Percentiles rank a stretch among this genome's conserved stretches.
phyloP scores from a whole-genome alignment of 2,329 filamentous ascomycete genomes.

The Hypoxylon sp. region DNA sequence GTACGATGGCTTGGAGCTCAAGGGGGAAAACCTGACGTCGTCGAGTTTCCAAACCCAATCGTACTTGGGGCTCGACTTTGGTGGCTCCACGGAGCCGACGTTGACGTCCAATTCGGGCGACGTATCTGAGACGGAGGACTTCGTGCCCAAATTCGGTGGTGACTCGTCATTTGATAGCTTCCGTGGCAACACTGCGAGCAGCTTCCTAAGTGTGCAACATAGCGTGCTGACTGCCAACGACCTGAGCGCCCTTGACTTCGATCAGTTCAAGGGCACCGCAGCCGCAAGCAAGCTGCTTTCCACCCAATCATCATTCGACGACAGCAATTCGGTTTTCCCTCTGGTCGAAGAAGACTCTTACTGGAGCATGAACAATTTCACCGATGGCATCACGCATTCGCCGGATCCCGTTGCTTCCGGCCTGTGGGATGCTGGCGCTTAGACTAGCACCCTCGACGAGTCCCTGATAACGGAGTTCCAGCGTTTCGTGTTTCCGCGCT shows the following conservation, averaged over 20 bases:
- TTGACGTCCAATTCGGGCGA: slow-evolving; percentile 73
- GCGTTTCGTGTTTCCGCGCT: slow-evolving; percentile 42
- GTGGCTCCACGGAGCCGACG: slow-evolving; percentile 62
- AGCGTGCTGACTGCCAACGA: slow-evolving; percentile 59
- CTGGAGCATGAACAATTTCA: slow-evolving; percentile 56
- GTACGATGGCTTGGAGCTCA: slow-evolving; percentile 63
- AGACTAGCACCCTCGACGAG: slow-evolving; percentile 7
- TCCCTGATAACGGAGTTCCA: slow-evolving; percentile 61
- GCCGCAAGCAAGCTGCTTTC: slow-evolving; percentile 60
- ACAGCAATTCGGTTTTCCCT: slow-evolving; percentile 57
- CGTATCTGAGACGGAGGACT: slow-evolving; percentile 74
- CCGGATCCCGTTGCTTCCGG: slow-evolving; percentile 51
- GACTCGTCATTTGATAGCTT: slow-evolving; percentile 62
- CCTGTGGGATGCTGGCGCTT: slow-evolving; percentile 47
- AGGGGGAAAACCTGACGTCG: slow-evolving; percentile 48
- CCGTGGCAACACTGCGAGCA: slow-evolving; percentile 61
- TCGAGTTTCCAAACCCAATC: slow-evolving; percentile 52
- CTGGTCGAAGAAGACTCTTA: slow-evolving; percentile 60
- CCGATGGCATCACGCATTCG: slow-evolving; percentile 52
- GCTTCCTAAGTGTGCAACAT: slow-evolving; percentile 61
- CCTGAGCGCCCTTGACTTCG: slow-evolving; percentile 64
- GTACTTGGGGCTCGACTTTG: slow-evolving; percentile 62
- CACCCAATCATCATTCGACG: slow-evolving; percentile 55
- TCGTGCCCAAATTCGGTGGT: slow-evolving; percentile 57
- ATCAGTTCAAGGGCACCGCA: slow-evolving; percentile 65